Evolutionary conservation across 345 rosid species (phyloP), one percentile per base, ranked within the genome.

Genomic region (Linum usitatissimum): DNA sequence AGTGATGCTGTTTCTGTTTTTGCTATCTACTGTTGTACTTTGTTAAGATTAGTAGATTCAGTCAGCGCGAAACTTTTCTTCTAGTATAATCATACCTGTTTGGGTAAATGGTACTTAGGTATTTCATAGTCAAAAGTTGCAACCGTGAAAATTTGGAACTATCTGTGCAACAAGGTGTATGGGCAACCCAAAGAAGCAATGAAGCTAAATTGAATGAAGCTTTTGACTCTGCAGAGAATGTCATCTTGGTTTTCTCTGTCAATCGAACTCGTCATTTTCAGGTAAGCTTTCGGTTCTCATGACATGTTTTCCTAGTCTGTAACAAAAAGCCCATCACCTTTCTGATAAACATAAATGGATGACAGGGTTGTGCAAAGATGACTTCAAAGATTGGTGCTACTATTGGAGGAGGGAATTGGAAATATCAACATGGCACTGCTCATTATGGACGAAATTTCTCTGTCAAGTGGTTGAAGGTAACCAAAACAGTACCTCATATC

Each of bases 141-240:
- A 90, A 93, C 65, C 86, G 85, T 30, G 99, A 93, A 80, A 93
- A 93, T 80, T 79, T 93, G 80, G 97, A 93, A 78, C 71, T 90
- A 63, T 90, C 97, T 68, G 99, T 88, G 57, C 99, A 90, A 76
- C 99, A 90, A 88, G 97, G 99, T 67, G 92, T 93, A 53, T 93
- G 97, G 99, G 97, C 99, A 64, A 93, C 99, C 60, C 97, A 93
- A 79, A 82, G 96, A 75, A 93, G 96, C 95, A 90, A 93, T 74
- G 99, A 90, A 79, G 79, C 97, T 51, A 93, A 93, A 86, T 74
- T 93, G 59, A 93, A 90, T 51, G 99, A 93, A 80, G 97, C 99
- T 71, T 88, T 90, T 66, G 99, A 93, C 74, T 72, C 84, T 61
- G 84, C 83, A 66, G 96, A 85, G 73, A 90, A 93, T 76, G 97